Conservation (phyloP, 2,329 filamentous ascomycete genomes). For the Talaromyces marneffei region DNA sequence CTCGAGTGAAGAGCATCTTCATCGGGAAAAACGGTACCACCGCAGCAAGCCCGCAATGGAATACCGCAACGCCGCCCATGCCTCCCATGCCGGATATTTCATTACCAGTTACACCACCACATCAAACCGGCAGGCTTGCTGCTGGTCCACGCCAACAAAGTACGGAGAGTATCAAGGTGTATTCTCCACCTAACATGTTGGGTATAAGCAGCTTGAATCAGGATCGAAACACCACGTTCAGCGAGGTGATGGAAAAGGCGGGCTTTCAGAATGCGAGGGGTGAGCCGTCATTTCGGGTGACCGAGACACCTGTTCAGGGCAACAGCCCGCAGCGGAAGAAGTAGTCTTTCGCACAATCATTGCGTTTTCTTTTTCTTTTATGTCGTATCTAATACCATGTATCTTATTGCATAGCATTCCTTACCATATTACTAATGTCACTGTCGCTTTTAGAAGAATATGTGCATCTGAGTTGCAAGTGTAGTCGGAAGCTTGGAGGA, state of each 20-base stretch:
- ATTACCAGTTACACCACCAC: slow-evolving; percentile 25
- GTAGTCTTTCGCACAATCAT: background rate
- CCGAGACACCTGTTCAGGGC: slow-evolving; percentile 16
- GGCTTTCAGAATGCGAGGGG: slow-evolving; percentile 28
- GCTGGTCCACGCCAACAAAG: slow-evolving; percentile 26
- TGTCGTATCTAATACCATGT: slow-evolving; percentile 4
- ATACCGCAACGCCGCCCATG: slow-evolving; percentile 18
- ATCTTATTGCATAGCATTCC: background rate
- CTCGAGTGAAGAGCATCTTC: slow-evolving; percentile 35
- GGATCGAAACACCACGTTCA: slow-evolving; percentile 33
- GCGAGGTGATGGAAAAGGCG: slow-evolving; percentile 34
- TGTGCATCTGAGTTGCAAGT: background rate
- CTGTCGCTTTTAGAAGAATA: background rate
- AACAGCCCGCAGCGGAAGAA: slow-evolving; percentile 1
- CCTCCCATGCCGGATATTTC: slow-evolving; percentile 18
- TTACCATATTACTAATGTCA: background rate
- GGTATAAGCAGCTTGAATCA: slow-evolving; percentile 1
- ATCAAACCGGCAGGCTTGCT: slow-evolving; percentile 13
- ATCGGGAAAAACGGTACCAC: slow-evolving; percentile 14
- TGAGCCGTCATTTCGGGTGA: slow-evolving; percentile 26
- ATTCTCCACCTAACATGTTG: slow-evolving; percentile 37
- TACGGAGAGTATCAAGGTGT: slow-evolving; percentile 44
- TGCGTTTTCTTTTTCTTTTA: background rate
- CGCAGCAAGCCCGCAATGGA: slow-evolving; percentile 16
- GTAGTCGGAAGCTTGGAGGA: background rate